Evolutionary conservation across 1,284 basidiomycete genomes (phyloP).

Genomic region (Cystobasidium sp.): DNA sequence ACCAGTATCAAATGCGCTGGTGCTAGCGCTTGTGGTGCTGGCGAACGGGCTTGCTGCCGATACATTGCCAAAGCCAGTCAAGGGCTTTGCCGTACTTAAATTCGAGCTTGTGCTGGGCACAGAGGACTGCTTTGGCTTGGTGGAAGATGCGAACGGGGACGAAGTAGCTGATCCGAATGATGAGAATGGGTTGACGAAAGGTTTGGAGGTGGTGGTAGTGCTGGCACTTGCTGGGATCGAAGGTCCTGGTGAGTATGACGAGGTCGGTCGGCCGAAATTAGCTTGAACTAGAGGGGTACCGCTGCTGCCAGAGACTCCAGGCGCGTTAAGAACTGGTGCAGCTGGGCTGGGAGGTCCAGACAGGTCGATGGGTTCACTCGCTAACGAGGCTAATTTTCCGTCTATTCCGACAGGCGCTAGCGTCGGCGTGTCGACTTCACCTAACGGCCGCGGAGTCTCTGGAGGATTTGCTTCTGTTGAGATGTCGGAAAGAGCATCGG

Average conservation of each 20-base stretch:
- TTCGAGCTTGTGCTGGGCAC: conserved; percentile 20
- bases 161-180: conserved; percentile 33
- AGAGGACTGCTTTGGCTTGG: neutral
- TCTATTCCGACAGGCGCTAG: neutral
- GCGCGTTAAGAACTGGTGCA: conserved; percentile 24
- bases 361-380: neutral
- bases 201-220: conserved; percentile 20
- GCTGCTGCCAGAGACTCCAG: neutral
- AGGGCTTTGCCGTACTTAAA: conserved; percentile 22
- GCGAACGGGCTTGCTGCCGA: conserved; percentile 43
- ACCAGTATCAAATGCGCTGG: conserved; percentile 10
- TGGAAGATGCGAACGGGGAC: conserved; percentile 40
- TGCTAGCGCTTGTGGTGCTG: conserved; percentile 2
- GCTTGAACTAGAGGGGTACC: conserved; percentile 29
- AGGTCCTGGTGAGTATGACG: conserved; percentile 18
- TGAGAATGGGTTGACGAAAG: conserved; percentile 40
- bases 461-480: conserved; percentile 41
- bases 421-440: conserved; percentile 16
- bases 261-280: conserved; percentile 38
- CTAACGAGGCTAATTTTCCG: neutral
- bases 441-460: conserved; percentile 24
- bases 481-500: conserved; percentile 41
- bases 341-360: conserved; percentile 18
- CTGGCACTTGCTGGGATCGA: conserved; percentile 2
- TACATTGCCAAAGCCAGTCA: conserved; percentile 1